Evolutionary conservation across 2,329 filamentous ascomycete genomes (phyloP), one percentile per base, ranked within the genome.

Genomic region (Hirsutella thompsonii): DNA sequence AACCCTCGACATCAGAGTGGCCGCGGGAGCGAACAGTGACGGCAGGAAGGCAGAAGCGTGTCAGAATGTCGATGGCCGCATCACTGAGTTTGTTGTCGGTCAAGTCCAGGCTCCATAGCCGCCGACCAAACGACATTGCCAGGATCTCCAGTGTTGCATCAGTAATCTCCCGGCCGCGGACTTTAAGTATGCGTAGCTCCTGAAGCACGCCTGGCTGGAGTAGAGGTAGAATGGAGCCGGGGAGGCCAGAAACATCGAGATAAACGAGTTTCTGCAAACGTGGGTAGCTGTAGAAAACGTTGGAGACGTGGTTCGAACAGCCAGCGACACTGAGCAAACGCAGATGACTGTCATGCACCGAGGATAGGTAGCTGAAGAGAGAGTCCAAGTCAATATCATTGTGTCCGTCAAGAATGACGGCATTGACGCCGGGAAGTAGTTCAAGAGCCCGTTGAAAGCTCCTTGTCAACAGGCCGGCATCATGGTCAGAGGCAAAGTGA

Each of bases 61-160:
- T 44, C 4, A 62, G 34, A 3, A 23, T 36, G 8, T 59, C 50
- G 10, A 76, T 49, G 3, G 58, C 48, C 2, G 30, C 48, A 48
- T 79, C 74, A 0, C 65, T 68, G 9, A 80, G 50, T 10, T 60
- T 62, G 47, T 80, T 81, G 5, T 63, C 40, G 30, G 63, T 60
- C 1, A 79, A 38, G 45, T 80, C 74, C 4, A 79, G 51, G 47
- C 74, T 76, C 74, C 75, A 79, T 10, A 79, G 53, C 21, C 61
- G 66, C 10, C 5, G 52, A 46, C 43, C 51, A 47, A 50, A 71
- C 49, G 33, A 66, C 46, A 3, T 52, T 34, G 46, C 33, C 0
- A 55, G 42, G 2, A 62, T 55, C 2, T 58, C 54, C 3, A 59
- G 42, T 2, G 45, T 47, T 1, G 42, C 41, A 42, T 72, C 63